Evolutionary conservation across 768 basidiomycete genomes (phyloP).

Genomic region (Calocera cornea): DNA sequence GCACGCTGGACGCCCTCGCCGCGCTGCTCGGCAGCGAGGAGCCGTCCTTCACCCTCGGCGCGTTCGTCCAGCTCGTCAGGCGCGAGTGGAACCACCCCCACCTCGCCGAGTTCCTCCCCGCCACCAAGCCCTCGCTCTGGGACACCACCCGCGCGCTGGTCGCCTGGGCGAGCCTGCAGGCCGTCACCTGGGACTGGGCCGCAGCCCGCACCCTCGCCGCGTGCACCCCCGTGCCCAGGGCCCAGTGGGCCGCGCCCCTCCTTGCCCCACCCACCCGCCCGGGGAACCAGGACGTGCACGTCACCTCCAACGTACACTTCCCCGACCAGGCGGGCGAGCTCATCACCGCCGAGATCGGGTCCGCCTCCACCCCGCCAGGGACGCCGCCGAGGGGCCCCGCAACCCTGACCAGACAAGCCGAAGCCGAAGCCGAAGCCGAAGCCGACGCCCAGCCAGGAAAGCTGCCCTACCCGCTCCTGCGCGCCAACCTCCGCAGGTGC

Average conservation of each 20-base stretch:
- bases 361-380: neutral
- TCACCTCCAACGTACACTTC: conserved; percentile 59
- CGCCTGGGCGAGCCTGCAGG: conserved; percentile 69
- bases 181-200: conserved; percentile 71
- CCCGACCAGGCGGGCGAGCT: conserved; percentile 52
- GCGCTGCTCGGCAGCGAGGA: conserved; percentile 67
- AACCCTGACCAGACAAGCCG: too few relatives aligned
- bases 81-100: conserved; percentile 56
- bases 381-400: neutral
- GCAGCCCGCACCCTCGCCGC: conserved; percentile 54
- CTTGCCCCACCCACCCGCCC: neutral
- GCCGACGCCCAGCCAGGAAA: neutral
- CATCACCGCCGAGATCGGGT: conserved; percentile 64
- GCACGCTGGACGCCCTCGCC: conserved; percentile 60
- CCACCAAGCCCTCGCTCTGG: conserved; percentile 46
- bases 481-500: conserved; percentile 56
- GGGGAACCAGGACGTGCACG: conserved; percentile 34
- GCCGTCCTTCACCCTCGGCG: conserved; percentile 55
- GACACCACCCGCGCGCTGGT: conserved; percentile 57
- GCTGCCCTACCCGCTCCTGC: conserved; percentile 26
- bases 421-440: too few relatives aligned
- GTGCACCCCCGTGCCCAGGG: conserved; percentile 45
- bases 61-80: conserved; percentile 63
- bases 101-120: conserved; percentile 40
- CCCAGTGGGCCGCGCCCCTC: conserved; percentile 14